Evolutionary conservation across 495 filamentous ascomycete species (phyloP), one percentile per base, ranked within the genome.

Genomic region (Xylaria cubensis): DNA sequence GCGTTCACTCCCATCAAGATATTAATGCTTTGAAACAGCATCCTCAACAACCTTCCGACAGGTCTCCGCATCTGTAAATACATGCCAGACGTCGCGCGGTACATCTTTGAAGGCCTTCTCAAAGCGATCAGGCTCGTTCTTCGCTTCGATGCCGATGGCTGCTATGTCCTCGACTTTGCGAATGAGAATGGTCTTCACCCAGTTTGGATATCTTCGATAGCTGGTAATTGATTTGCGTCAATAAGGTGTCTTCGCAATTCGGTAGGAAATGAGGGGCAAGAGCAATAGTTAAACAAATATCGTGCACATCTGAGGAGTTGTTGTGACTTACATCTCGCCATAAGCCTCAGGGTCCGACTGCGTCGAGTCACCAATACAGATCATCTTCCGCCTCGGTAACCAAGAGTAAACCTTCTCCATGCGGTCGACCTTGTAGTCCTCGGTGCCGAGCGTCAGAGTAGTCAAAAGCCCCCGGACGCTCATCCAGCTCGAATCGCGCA

Each of bases 271-370:
- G n/a, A n/a, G n/a, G n/a, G n/a, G n/a, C n/a, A n/a, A n/a, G n/a
- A n/a, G n/a, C n/a, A 29, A 13, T 29, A 41, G 4, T 34, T 34
- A 21, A 44, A n/a, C n/a, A 26, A 26, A 55, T 10, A 26, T 29
- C 0, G 12, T 55, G 51, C 50, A 26, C 26, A 13, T 53, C 21
- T 24, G 4, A 55, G 32, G 26, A 8, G 32, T 32, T 1, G 17
- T n/a, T 26, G 62, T 36, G 50, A 41, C 81, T 80, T 87, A 94
- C 81, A 89, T 87, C 77, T 92, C 88, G 39, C 90, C 95, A 77
- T 98, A 98, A 0, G 93, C 89, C 80, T 98, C 95, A 0, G 95
- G 95, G 76, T 98, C 95, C 34, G 86, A 90, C 81, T 98, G 95
- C 13, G 95, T 98, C 46, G 91, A 94, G 78, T 98, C 95, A 0